phyloP scores from a whole-genome alignment of 306 rosid genomes.

The barrel medic (Medicago truncatula) region MtrunA17r5.0-ANR NC_053046.1:36564501-36565000 shows the following conservation, averaged over 20 bases:
- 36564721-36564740: slow-evolving; percentile 47
- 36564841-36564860: not conserved
- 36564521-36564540: slow-evolving; percentile 37
- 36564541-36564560: slow-evolving; percentile 23
- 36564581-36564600: not conserved
- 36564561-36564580: not conserved
- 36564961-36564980: slow-evolving; percentile 22
- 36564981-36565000: not conserved
- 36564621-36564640: not conserved
- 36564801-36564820: slow-evolving; percentile 51
- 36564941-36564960: not conserved
- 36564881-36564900: not conserved
- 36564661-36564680: slow-evolving; percentile 43
- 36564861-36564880: slow-evolving; percentile 28
- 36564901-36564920: not conserved
- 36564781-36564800: slow-evolving; percentile 33
- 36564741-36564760: slow-evolving; percentile 52
- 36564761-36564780: slow-evolving; percentile 37
- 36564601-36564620: not conserved
- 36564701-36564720: slow-evolving; percentile 14
- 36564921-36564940: not conserved
- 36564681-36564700: slow-evolving; percentile 33
- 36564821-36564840: slow-evolving; percentile 28
- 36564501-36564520: not conserved
- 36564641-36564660: slow-evolving; percentile 41